Base-by-base conservation (phyloP, 2,329 filamentous ascomycete genomes). In the Ilyonectria sp. region DNA sequence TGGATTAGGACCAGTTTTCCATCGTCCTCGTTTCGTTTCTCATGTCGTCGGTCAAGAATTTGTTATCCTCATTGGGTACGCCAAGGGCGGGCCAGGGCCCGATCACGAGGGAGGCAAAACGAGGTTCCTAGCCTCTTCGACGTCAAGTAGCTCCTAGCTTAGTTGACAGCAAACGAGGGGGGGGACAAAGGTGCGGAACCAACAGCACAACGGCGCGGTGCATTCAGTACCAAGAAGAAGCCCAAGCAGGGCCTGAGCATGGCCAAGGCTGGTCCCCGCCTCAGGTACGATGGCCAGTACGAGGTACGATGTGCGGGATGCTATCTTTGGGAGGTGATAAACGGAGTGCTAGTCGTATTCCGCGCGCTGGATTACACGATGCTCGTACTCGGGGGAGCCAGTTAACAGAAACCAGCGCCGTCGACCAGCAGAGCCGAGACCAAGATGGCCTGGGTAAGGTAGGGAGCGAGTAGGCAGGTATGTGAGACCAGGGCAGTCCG, bases 321-420 rank as follows among this genome's bases (percentile, higher is more conserved):
- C 60, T 46, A 47, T 40, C 29, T 63, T 35, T 35, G 29, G 60
- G 50, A 62, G 52, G 44, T 63, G 52, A 49, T 33, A 33, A 21
- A 29, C 57, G 26, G 33, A 52, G 17, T 21, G 46, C 26, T 35
- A 6, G 21, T 49, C 33, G 31, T 43, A 49, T 35, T 60, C n/a
- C 46, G 23, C 46, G 23, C 31, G 49, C 50, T 60, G 50, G 33
- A 55, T 44, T 55, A 47, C 46, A 58, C 58, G 57, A 61, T 62
- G 58, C 47, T 66, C 58, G 63, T 66, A 62, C 62, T 37, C 53
- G 43, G 31, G 37, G 58, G 59, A 65, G 43, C 63, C 59, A 50
- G 40, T 58, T 54, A 58, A 66, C 63, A 66, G 53, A 61, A 57
- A 66, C 63, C 52, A 53, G 58, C 63, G 63, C 58, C 58, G 58